Conservation (phyloP, 2,329 filamentous ascomycete species). For the Trichoderma brevicompactum region DNA sequence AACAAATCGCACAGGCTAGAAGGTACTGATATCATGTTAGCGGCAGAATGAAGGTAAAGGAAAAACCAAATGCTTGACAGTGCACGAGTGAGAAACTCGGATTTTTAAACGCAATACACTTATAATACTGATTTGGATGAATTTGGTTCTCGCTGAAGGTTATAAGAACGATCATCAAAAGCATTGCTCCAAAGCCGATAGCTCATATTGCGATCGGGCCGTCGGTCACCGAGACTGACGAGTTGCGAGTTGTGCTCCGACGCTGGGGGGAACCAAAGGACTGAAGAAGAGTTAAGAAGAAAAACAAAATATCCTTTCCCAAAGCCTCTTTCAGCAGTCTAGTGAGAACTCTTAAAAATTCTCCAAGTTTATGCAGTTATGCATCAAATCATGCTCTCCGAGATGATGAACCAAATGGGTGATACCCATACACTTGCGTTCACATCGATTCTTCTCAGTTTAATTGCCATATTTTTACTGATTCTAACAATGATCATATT, state of each 20-base stretch:
- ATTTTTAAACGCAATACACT: neutral
- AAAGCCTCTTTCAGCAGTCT: too few species aligned
- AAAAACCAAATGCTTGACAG: neutral
- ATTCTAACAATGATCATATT: neutral
- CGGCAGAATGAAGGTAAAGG: neutral
- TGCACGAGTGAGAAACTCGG: neutral
- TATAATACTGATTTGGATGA: neutral
- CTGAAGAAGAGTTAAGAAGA: neutral
- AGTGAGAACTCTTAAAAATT: too few species aligned
- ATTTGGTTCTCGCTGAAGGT: neutral
- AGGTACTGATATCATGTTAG: constrained; percentile 2
- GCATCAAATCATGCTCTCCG: neutral
- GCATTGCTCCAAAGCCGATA: neutral
- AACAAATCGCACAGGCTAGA: constrained; percentile 21
- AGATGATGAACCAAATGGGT: neutral
- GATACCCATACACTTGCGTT: neutral
- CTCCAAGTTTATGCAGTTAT: too few species aligned
- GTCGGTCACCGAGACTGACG: constrained; percentile 4
- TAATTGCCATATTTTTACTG: neutral
- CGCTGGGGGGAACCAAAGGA: neutral
- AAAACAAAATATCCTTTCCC: neutral
- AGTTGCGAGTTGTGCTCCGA: too few species aligned
- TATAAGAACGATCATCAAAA: neutral
- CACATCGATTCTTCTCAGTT: neutral
- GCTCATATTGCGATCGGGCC: neutral